Evolutionary conservation across 495 filamentous ascomycete species (phyloP), one percentile per base, ranked within the genome.

Genomic region (Aspergillus bridgeri): DNA sequence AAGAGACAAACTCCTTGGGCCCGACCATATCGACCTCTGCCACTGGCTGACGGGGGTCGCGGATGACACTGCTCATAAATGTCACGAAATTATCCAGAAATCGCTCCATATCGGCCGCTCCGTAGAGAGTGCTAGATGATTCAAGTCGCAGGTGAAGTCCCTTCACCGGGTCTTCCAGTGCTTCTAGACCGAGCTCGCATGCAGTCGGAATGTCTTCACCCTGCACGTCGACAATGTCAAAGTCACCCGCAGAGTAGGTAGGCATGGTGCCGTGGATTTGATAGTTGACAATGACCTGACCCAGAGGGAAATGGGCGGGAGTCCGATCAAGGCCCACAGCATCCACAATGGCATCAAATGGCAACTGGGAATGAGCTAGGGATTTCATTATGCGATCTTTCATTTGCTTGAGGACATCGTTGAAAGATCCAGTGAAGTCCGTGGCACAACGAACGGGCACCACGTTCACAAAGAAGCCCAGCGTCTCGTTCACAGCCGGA

Each of bases 401-500:
- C 13, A 56, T 58, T 13, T 61, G 49, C n/a, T 60, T 50, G 27
- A 76, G 51, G 8, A 77, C 57, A 5, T 60, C 46, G 22, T 70
- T 65, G 52, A 75, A 78, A 6, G 67, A 65, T 1, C 69, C 45
- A 2, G 60, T 59, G 2, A 67, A 69, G 24, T 72, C 58, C 13
- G 57, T 54, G 0, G 54, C 57, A 59, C 75, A 67, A 3, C 73
- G 67, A 1, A 82, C 38, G 1, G 78, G 70, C 0, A 82, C 54
- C 44, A 80, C 43, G 55, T 81, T 81, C 9, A 77, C 46, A 50
- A 76, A 77, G 45, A 68, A 63, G 22, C 79, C 80, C 7, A 81
- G 61, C 5, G 53, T 71, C 2, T 59, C 50, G 23, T 60, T 47
- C 5, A 68, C 48, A 9, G 59, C 62, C 5, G 58, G 54, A 59